phyloP scores from a whole-genome alignment of 371 early-diverging fungal species.

The Mortierella sp. region DNA sequence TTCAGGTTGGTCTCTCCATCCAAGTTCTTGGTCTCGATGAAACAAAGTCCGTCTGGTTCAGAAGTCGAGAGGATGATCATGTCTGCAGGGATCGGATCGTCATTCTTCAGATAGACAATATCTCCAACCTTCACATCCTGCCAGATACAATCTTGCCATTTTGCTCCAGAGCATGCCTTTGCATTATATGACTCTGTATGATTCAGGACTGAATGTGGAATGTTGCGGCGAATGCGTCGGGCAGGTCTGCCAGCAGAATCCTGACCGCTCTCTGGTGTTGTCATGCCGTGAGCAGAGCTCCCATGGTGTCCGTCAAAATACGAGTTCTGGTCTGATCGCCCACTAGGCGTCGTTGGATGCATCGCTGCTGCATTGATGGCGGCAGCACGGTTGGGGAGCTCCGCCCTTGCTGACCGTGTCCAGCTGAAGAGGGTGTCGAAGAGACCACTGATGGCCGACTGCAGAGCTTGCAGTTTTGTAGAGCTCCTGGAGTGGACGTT shows the following conservation, averaged over 20 bases:
- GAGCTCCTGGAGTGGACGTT: slow-evolving; percentile 20
- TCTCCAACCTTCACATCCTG: slow-evolving; percentile 93
- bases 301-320: slow-evolving; percentile 38
- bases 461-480: slow-evolving; percentile 23
- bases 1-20: slow-evolving; percentile 95
- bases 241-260: slow-evolving; percentile 45
- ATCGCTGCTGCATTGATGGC: slow-evolving; percentile 32
- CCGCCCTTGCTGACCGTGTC: neutral
- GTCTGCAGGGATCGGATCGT: slow-evolving; percentile 97
- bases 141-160: slow-evolving; percentile 75
- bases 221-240: slow-evolving; percentile 41
- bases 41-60: slow-evolving; percentile 89
- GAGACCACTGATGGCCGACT: slow-evolving; percentile 9
- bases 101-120: slow-evolving; percentile 83
- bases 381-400: slow-evolving; percentile 27
- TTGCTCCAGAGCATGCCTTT: slow-evolving; percentile 29
- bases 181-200: slow-evolving; percentile 35
- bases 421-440: slow-evolving; percentile 5
- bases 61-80: slow-evolving; percentile 86
- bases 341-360: slow-evolving; percentile 28
- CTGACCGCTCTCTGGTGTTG: slow-evolving; percentile 12
- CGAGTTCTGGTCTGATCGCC: slow-evolving; percentile 46
- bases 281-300: slow-evolving; percentile 8
- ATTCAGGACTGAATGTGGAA: slow-evolving; percentile 53
- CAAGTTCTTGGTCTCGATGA: slow-evolving; percentile 95